A percentile compares a stretch with the other conserved stretches of the same genome.
Evolutionary conservation across 179 eudicot species (phyloP).

Genomic region (Pouteria campechiana): DNA sequence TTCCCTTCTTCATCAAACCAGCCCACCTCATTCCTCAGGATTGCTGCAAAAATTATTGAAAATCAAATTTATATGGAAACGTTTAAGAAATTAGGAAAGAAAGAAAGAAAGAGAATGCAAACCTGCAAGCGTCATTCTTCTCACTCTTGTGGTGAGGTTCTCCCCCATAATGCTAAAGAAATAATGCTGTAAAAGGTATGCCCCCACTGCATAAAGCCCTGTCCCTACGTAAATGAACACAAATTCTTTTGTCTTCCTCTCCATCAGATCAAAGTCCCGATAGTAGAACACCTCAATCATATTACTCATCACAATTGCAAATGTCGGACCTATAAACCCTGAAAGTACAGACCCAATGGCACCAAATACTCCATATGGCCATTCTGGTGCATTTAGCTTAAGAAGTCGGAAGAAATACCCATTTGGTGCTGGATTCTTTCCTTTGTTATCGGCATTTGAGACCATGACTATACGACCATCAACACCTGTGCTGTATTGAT

Average conservation of each 20-base stretch:
- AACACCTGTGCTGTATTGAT: constrained; percentile 86
- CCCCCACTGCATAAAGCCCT: constrained; percentile 88
- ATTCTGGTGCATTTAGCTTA: constrained; percentile 89
- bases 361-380: constrained; percentile 98
- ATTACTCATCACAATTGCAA: constrained; percentile 97
- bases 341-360: constrained; percentile 91
- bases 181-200: constrained; percentile 94
- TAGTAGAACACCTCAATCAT: constrained; percentile 99
- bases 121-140: constrained; percentile 99
- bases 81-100: neutral
- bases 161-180: constrained; percentile 99
- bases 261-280: constrained; percentile 65
- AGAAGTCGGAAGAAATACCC: constrained; percentile 73
- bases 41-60: constrained; percentile 30
- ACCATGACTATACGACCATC: constrained; percentile 98
- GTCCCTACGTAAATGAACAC: constrained; percentile 95
- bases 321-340: constrained; percentile 94
- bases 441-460: constrained; percentile 80
- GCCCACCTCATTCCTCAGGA: constrained; percentile 94
- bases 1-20: constrained; percentile 99
- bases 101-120: neutral
- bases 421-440: constrained; percentile 84
- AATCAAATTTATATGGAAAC: neutral
- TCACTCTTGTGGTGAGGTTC: constrained; percentile 91
- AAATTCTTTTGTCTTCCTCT: constrained; percentile 88